Base-by-base conservation (phyloP, 2,329 filamentous ascomycete species). In the Zarea fungicola region DNA sequence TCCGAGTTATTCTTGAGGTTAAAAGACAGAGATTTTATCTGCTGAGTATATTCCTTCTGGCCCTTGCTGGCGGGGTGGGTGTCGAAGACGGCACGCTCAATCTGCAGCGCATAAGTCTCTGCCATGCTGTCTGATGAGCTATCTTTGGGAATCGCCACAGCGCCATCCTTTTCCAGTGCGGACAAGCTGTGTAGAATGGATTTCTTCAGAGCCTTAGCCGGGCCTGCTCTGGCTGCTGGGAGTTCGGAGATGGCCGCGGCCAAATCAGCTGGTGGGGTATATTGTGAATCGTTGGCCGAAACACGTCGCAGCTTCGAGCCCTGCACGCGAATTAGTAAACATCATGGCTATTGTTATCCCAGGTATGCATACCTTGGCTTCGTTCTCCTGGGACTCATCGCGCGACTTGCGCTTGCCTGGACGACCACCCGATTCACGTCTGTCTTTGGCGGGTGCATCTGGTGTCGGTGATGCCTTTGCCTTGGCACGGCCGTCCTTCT, bases 1-100 rank as follows among this genome's bases (percentile, higher is more conserved):
- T 89, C 83, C 48, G 83, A 70, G 65, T 99, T 99, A 62, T 84
- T 85, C 76, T 95, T 96, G 52, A 96, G 74, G 68, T 97, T 97
- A 68, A 88, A 87, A 42, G 83, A 74, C 56, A 99, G 79, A 37
- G 85, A 82, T 54, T 89, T 83, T 58, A 90, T 78, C 66, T 96
- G 81, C 28, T 72, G 70, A 13, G 62, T 71, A 56, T 81, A 83
- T 44, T 81, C 71, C 50, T 72, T 71, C 21, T 73, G 70, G 13
- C 65, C 65, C 54, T 66, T 69, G 35, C 57, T 64, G 28, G 68
- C 69, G 1, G 74, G 71, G 49, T 84, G 77, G 0, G 73, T 75
- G 53, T 79, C 77, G 50, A 76, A 72, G 13, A 84, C 77, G 4
- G 80, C 80, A 58, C 89, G 81, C 70, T 96, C 91, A 53, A 97